Percentiles rank a stretch among this genome's conserved stretches.
These are phyloP conservation scores for Centrapalus pauciflorus DNA, from an alignment of 129 eudicot species.

Conservation along the genomic window DNA sequence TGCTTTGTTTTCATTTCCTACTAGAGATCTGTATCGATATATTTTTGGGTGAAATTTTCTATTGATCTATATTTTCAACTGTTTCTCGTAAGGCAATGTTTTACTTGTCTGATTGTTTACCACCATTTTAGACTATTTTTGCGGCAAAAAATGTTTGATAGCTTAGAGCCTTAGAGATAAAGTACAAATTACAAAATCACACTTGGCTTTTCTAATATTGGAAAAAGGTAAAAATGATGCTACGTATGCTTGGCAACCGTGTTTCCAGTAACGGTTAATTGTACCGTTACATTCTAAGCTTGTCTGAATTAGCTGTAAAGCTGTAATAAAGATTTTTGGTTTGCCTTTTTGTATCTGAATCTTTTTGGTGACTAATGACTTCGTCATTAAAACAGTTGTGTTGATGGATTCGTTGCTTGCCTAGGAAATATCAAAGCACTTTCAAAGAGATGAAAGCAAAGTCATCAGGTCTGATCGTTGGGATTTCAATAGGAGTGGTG, in stretches of 20 bases:
- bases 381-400: conserved; percentile 5
- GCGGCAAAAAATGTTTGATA: not conserved
- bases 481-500: conserved; percentile 87
- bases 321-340: not conserved
- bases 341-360: not conserved
- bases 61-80: not conserved
- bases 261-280: not conserved
- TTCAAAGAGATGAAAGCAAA: conserved; percentile 50
- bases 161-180: too few species aligned
- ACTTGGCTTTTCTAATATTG: not conserved
- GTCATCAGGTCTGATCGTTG: conserved; percentile 67
- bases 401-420: conserved; percentile 22
- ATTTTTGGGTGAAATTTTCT: not conserved
- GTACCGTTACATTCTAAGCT: not conserved
- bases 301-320: conserved; percentile 2
- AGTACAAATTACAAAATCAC: conserved; percentile 1
- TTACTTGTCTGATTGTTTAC: not conserved
- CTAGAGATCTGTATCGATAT: conserved; percentile 1
- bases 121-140: not conserved
- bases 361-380: not conserved
- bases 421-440: not conserved
- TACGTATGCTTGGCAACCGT: not conserved
- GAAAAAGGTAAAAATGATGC: not conserved
- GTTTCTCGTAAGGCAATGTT: not conserved
- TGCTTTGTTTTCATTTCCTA: not conserved